A percentile compares a stretch with the other conserved stretches of the same genome.
These are phyloP conservation scores for Phytopythium ostracodes DNA, from an alignment of 352 stramenopile genomes.

Conservation along the genomic window DNA sequence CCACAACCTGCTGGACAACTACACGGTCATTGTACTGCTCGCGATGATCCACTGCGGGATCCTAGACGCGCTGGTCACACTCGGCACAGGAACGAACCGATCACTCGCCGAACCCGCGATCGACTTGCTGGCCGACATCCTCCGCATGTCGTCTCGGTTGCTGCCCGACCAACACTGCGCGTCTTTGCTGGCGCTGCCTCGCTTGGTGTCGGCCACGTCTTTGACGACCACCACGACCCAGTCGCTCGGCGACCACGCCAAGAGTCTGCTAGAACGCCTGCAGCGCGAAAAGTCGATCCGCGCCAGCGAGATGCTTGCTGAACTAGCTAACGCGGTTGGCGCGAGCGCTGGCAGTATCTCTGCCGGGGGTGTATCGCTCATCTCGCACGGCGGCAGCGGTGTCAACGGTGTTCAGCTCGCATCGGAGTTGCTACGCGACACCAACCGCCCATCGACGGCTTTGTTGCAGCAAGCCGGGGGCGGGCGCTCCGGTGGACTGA, in stretches of 20 bases:
- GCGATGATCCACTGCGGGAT: slow-evolving; percentile 86
- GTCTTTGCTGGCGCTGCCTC: slow-evolving; percentile 67
- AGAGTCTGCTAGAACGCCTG: slow-evolving; percentile 67
- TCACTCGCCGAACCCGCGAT: slow-evolving; percentile 81
- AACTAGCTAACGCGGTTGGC: slow-evolving; percentile 74
- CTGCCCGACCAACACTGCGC: slow-evolving; percentile 84
- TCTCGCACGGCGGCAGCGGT: slow-evolving; percentile 76
- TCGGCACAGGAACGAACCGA: slow-evolving; percentile 70
- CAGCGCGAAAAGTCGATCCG: slow-evolving; percentile 85
- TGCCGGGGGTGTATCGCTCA: slow-evolving; percentile 61
- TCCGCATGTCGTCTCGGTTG: slow-evolving; percentile 80
- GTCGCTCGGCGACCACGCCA: slow-evolving; percentile 61
- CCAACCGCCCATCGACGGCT: slow-evolving; percentile 71
- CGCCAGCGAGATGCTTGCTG: slow-evolving; percentile 79
- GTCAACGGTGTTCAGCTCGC: slow-evolving; percentile 87
- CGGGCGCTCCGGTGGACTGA: not conserved
- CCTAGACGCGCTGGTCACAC: slow-evolving; percentile 76
- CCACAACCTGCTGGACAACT: slow-evolving; percentile 87
- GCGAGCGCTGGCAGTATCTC: slow-evolving; percentile 72
- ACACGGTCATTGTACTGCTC: slow-evolving; percentile 82
- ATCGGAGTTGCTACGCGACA: slow-evolving; percentile 83
- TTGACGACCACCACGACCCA: slow-evolving; percentile 68
- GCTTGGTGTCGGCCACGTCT: slow-evolving; percentile 77
- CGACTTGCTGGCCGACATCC: slow-evolving; percentile 75
- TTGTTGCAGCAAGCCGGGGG: slow-evolving; percentile 6